phyloP scores from a whole-genome alignment of 2,329 filamentous ascomycete species.

The Lecanicillium sp. region DNA sequence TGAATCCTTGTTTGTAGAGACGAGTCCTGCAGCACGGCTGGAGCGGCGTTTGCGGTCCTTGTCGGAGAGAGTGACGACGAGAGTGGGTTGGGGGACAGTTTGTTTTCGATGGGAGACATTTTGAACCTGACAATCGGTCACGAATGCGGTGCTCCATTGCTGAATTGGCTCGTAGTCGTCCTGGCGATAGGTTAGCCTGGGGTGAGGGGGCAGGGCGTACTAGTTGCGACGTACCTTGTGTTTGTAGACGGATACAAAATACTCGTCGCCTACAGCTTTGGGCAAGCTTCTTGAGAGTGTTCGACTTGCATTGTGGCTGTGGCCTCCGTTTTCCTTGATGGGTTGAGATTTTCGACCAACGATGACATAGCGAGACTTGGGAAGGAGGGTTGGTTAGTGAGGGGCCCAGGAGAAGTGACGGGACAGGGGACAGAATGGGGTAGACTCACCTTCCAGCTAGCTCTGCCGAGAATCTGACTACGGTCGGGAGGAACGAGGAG shows the following conservation, averaged over 20 bases:
- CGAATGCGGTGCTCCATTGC: conserved; percentile 45
- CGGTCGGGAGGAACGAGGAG: conserved; percentile 47
- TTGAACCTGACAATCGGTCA: conserved; percentile 54
- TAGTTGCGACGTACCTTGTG: conserved; percentile 39
- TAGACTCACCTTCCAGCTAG: conserved; percentile 45
- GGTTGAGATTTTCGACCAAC: conserved; percentile 36
- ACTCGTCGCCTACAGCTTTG: conserved; percentile 34
- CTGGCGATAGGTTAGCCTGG: conserved; percentile 25
- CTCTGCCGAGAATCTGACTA: conserved; percentile 43
- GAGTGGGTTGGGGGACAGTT: conserved; percentile 51
- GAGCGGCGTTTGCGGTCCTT: conserved; percentile 59
- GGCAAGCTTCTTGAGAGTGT: conserved; percentile 31
- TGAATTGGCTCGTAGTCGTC: conserved; percentile 50
- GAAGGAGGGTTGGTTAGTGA: background rate
- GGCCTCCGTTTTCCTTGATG: conserved; percentile 25
- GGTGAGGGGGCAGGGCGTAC: background rate
- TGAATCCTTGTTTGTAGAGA: conserved; percentile 43
- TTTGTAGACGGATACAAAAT: conserved; percentile 51
- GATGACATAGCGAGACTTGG: conserved; percentile 53
- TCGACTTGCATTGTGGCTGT: conserved; percentile 30
- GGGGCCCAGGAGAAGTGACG: background rate
- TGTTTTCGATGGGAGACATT: conserved; percentile 57
- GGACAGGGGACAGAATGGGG: too few species aligned
- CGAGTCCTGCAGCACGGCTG: conserved; percentile 54
- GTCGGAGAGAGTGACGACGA: conserved; percentile 53